Base-by-base conservation (phyloP, 768 basidiomycete genomes). In the Pisolithus microcarpus region DNA sequence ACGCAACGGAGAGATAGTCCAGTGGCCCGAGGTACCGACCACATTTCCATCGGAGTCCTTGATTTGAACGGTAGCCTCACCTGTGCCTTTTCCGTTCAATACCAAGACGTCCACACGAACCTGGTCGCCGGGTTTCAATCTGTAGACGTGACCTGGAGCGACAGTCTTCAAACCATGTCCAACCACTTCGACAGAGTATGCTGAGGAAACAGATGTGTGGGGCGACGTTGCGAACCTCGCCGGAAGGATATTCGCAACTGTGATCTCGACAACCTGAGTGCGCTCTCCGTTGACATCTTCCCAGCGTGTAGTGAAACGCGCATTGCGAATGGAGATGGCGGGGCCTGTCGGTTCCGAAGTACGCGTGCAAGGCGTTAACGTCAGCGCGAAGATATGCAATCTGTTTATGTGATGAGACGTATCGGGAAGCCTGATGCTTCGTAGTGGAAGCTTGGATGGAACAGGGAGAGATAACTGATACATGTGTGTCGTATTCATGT, bases 111-210 rank as follows among this genome's bases (percentile, higher is more conserved):
- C 73, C 15, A 80, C 66, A 3, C 72, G 68, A 5, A 59, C 70
- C 48, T 81, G 79, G 56, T 82, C 81, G 15, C 66, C 72, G 0
- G 77, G 69, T 8, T 77, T 70, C 1, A 82, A 63, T 26, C 82
- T 75, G 48, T 69, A 57, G 7, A 82, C 42, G 1, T 61, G 53
- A 1, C 75, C 82, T 0, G 70, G 60, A 3, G 38, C 42, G 38
- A 79, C 62, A 0, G 80, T 83, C 16, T 58, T 63, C 15, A 81
- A 59, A 0, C 70, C 72, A 36, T 59, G 34, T 0, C 74, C 75
- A 0, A 44, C 57, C 16, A 77, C 56, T n/a, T 70, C 67, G 13
- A 77, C 57, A 19, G 63, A 56, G 51, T 74, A 69, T 19, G 50
- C 58, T 4, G 65, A 58, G 8, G 58, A 64, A 21, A 75, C 31